A percentile compares a stretch with the other conserved stretches of the same genome.
phyloP scores from a whole-genome alignment of 331 rosid species.

The Rhamnella rubrinervis region DNA sequence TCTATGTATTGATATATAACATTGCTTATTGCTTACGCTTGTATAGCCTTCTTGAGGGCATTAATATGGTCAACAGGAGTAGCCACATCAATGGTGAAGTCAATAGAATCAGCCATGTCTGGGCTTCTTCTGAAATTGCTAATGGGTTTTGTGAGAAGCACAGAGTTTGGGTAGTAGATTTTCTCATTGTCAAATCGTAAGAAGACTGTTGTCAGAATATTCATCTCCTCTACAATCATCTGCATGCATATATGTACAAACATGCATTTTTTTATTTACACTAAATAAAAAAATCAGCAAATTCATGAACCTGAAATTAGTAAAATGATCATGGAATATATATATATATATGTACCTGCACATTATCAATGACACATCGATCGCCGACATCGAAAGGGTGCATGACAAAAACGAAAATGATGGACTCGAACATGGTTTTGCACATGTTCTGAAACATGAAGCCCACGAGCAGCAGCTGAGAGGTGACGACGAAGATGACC shows the following conservation, averaged over 20 bases:
- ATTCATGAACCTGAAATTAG: background rate
- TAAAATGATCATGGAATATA: background rate
- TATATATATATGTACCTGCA: constrained; percentile 42
- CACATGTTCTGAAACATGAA: constrained; percentile 83
- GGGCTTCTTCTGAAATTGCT: constrained; percentile 85
- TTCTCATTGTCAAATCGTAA: constrained; percentile 82
- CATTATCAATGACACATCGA: constrained; percentile 75
- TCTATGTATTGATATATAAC: background rate
- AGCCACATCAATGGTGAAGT: constrained; percentile 58
- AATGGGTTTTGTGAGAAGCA: constrained; percentile 70
- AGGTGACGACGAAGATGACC: constrained; percentile 58
- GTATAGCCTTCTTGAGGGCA: constrained; percentile 72
- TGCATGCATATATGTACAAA: constrained; percentile 11
- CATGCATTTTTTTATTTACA: background rate
- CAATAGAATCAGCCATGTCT: constrained; percentile 65
- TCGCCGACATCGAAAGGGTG: constrained; percentile 92
- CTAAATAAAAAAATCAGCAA: too few species aligned
- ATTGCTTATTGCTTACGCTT: constrained; percentile 49
- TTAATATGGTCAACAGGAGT: constrained; percentile 65
- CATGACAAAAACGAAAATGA: constrained; percentile 84
- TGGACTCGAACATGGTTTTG: constrained; percentile 76
- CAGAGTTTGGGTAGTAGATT: constrained; percentile 76
- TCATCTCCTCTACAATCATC: constrained; percentile 95
- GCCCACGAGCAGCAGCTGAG: constrained; percentile 68
- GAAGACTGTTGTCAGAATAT: constrained; percentile 77